These are phyloP conservation scores for Phytopythium boreale DNA, from an alignment of 352 stramenopile genomes.

Conservation along the genomic window DNA sequence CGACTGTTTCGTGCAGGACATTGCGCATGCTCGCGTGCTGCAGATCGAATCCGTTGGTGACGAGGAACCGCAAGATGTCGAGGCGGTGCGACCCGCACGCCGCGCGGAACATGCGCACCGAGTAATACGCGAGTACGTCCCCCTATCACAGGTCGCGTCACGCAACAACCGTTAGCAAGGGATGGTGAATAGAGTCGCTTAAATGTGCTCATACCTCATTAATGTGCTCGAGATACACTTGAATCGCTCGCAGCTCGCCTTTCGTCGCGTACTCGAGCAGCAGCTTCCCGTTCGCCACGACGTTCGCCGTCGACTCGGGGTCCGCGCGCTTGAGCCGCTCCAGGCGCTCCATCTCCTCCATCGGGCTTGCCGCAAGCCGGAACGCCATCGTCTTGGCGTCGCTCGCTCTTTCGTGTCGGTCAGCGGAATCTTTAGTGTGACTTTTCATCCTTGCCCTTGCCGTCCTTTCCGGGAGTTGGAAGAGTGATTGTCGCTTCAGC, in stretches of 20 bases:
- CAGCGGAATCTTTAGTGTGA: not conserved
- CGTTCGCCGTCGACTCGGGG: slow-evolving; percentile 46
- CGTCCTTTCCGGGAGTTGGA: too few relatives aligned
- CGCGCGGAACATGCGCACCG: slow-evolving; percentile 63
- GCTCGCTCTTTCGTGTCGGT: too few relatives aligned
- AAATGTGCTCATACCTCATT: slow-evolving; percentile 20
- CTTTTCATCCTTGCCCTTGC: not conserved
- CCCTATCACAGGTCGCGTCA: slow-evolving; percentile 15
- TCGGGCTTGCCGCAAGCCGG: slow-evolving; percentile 27
- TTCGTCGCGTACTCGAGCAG: slow-evolving; percentile 42
- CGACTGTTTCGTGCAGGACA: slow-evolving; percentile 49
- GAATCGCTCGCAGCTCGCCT: slow-evolving; percentile 49
- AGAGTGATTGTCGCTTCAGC: not conserved
- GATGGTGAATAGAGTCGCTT: too few relatives aligned
- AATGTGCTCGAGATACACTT: slow-evolving; percentile 45
- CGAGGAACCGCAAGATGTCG: slow-evolving; percentile 63
- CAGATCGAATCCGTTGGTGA: slow-evolving; percentile 63
- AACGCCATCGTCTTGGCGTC: slow-evolving; percentile 41
- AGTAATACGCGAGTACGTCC: slow-evolving; percentile 59
- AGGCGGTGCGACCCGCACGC: slow-evolving; percentile 39
- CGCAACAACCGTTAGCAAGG: not conserved
- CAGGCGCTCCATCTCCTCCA: slow-evolving; percentile 61
- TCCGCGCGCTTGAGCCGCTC: slow-evolving; percentile 39
- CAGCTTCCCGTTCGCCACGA: slow-evolving; percentile 65
- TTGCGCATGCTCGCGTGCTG: slow-evolving; percentile 52